Base-by-base conservation (phyloP, 257 asterid genomes). In the Scutellaria barbata region DNA sequence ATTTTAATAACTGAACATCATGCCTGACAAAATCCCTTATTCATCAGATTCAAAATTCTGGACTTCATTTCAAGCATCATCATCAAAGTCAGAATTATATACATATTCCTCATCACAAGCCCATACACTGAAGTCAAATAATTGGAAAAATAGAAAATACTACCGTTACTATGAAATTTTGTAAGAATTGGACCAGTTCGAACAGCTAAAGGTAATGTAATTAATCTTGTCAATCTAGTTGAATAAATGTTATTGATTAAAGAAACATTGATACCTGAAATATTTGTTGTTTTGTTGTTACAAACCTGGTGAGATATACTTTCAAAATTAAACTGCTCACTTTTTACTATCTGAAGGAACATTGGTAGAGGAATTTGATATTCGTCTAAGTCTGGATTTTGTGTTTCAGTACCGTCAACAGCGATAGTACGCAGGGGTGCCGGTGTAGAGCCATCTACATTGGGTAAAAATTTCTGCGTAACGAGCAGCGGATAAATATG, bases 61-160 rank as follows among this genome's bases (percentile, higher is more conserved):
- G 25, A 60, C 33, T 55, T 65, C 47, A 2, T 69, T 51, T 42
- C 48, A 52, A 60, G 68, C n/a, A 67, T 50, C 41, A 69, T 47
- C 39, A 40, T 48, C 35, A 42, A 56, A 43, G 20, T 37, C 54
- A 8, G 52, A 40, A 52, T 8, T 37, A 30, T 22, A 54, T 11
- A 57, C 73, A 69, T 43, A 42, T 25, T 51, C 50, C 25, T 47
- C 58, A 17, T 60, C 61, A 56, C 57, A 56, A 25, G 50, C 40
- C 25, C 18, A 52, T 11, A 13, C 25, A 46, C 8, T 11, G 10
- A 30, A 47, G 20, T 11, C 52, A 41, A 17, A 52, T 5, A n/a
- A 17, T 20, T 22, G 30, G 30, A 12, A 53, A 62, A 37, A 47
- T 5, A 53, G 33, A 39, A 39, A 18, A 30, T 10, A 22, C 65